These are phyloP conservation scores for Trifolium repens DNA, from an alignment of 306 rosid genomes.

Conservation along the genomic window DNA sequence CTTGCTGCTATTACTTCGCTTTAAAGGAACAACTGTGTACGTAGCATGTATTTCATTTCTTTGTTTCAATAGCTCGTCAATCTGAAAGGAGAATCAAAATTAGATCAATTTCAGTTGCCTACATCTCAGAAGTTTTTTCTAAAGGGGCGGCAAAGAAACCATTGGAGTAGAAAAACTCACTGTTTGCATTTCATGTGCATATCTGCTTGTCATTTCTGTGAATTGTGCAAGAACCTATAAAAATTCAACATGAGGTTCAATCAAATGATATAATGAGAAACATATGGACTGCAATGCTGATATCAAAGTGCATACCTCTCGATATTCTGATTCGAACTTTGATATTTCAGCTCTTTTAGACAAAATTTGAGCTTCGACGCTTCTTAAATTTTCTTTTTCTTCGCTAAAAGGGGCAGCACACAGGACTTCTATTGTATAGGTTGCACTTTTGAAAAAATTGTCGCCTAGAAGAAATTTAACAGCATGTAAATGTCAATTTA, in stretches of 20 bases:
- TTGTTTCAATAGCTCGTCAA: slow-evolving; percentile 87
- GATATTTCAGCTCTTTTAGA: slow-evolving; percentile 90
- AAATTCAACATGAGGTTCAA: slow-evolving; percentile 39
- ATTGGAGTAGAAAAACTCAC: slow-evolving; percentile 54
- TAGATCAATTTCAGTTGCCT: slow-evolving; percentile 19
- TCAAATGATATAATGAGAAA: slow-evolving; percentile 22
- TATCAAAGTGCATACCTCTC: slow-evolving; percentile 65
- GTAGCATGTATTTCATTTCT: slow-evolving; percentile 90
- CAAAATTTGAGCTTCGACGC: slow-evolving; percentile 79
- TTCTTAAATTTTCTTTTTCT: slow-evolving; percentile 80
- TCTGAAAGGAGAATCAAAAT: slow-evolving; percentile 55
- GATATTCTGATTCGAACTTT: slow-evolving; percentile 94
- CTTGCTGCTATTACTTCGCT: slow-evolving; percentile 82
- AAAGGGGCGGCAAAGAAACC: neutral
- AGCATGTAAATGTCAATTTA: slow-evolving; percentile 33
- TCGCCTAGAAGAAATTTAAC: slow-evolving; percentile 67
- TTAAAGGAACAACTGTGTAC: slow-evolving; percentile 72
- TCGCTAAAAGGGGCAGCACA: slow-evolving; percentile 73
- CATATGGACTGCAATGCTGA: slow-evolving; percentile 35
- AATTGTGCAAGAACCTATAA: slow-evolving; percentile 89
- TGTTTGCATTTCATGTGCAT: slow-evolving; percentile 91
- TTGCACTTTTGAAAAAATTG: slow-evolving; percentile 96
- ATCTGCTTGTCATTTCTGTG: slow-evolving; percentile 91
- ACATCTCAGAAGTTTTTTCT: neutral
- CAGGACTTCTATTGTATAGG: slow-evolving; percentile 85